phyloP scores from a whole-genome alignment of 306 rosid genomes.

The Crotalaria pallida region DNA sequence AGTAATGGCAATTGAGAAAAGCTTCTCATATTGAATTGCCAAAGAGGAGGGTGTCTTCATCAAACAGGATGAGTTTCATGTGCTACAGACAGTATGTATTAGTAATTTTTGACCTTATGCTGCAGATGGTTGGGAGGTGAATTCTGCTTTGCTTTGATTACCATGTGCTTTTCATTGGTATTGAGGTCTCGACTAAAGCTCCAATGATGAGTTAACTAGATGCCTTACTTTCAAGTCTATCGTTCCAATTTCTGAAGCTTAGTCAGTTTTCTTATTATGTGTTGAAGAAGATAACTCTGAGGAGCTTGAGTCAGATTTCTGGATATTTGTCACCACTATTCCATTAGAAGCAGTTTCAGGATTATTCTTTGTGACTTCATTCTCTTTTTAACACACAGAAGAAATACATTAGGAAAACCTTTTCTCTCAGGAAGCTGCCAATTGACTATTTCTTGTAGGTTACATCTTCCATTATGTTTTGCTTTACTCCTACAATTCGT shows the following conservation, averaged over 20 bases:
- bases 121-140: background rate
- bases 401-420: background rate
- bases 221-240: slow-evolving; percentile 4
- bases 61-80: background rate
- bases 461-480: background rate
- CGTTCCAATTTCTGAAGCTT: slow-evolving; percentile 43
- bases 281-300: slow-evolving; percentile 37
- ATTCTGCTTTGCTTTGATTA: background rate
- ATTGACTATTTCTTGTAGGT: background rate
- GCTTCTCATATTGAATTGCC: background rate
- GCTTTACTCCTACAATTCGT: background rate
- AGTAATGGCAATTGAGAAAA: background rate
- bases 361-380: background rate
- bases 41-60: background rate
- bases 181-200: slow-evolving; percentile 25
- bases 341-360: background rate
- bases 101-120: background rate
- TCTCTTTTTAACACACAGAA: background rate
- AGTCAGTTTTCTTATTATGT: background rate
- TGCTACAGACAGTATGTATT: background rate
- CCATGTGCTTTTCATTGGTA: background rate
- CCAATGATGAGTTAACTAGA: slow-evolving; percentile 34
- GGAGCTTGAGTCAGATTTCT: slow-evolving; percentile 31
- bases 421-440: background rate
- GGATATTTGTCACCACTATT: background rate